phyloP scores from a whole-genome alignment of 192 early-diverging fungal species.

The Radiomyces spectabilis region DNA sequence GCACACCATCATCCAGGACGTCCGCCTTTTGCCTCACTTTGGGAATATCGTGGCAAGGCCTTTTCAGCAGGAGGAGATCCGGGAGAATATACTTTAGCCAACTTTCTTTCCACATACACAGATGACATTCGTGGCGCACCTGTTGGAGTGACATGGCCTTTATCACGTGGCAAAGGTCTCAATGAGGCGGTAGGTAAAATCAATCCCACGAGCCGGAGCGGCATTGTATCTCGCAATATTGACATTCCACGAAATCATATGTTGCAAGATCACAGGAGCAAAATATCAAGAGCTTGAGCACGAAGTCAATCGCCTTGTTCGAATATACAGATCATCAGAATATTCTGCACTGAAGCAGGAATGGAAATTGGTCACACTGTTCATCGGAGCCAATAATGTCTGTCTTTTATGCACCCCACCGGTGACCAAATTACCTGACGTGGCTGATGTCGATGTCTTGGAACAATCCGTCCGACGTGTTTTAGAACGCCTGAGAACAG shows the following conservation, averaged over 20 bases:
- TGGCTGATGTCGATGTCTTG: conserved; percentile 37
- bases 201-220: too few species aligned
- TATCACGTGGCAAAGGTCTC: conserved; percentile 37
- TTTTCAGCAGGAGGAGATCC: conserved; percentile 41
- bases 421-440: conserved; percentile 16
- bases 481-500: conserved; percentile 24
- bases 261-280: conserved; percentile 42
- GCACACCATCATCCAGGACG: conserved; percentile 18
- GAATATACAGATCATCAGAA: conserved; percentile 15
- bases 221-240: too few species aligned
- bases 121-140: conserved; percentile 27
- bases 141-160: conserved; percentile 35
- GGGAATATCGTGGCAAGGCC: conserved; percentile 46
- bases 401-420: conserved; percentile 33
- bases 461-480: conserved; percentile 27
- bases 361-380: conserved; percentile 47
- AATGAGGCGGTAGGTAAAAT: conserved; percentile 37
- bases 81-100: conserved; percentile 39
- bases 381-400: conserved; percentile 51
- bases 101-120: conserved; percentile 33
- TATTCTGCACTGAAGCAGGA: conserved; percentile 30
- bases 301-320: conserved; percentile 27
- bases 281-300: conserved; percentile 32
- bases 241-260: too few species aligned
- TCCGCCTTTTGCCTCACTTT: conserved; percentile 38